Conservation (phyloP, 805 yeast genomes). For the Yamadazyma takamatsuzukensis region DNA sequence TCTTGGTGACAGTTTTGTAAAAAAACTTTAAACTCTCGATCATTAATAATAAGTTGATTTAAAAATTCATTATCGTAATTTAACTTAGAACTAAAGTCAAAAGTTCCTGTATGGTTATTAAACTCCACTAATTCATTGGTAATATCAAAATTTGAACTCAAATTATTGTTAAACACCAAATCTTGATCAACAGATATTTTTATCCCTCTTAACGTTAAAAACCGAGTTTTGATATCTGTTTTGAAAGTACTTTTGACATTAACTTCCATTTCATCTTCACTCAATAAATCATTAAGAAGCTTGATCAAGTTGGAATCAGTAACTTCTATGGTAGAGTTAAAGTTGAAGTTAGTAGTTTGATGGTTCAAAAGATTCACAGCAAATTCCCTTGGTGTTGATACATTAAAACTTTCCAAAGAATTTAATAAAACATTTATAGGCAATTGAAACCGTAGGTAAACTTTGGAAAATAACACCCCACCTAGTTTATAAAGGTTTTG, state of each 20-base stretch:
- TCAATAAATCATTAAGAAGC: constrained; percentile 12
- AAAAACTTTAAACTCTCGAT: constrained; percentile 12
- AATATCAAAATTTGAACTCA: constrained; percentile 2
- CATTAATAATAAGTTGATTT: constrained; percentile 6
- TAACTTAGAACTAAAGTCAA: too few species aligned
- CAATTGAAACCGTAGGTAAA: constrained; percentile 16
- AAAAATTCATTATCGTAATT: constrained; percentile 8
- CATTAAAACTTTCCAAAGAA: constrained; percentile 14
- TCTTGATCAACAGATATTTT: constrained; percentile 11
- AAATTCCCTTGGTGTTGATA: constrained; percentile 8
- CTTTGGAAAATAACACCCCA: constrained; percentile 20
- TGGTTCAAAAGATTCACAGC: constrained; percentile 7
- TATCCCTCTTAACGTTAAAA: constrained; percentile 12
- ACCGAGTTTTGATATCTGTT: constrained; percentile 16
- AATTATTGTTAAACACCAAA: constrained; percentile 8
- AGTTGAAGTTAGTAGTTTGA: constrained; percentile 7
- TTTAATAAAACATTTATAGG: constrained; percentile 15
- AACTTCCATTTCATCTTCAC: constrained; percentile 15
- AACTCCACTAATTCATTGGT: neutral
- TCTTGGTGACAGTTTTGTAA: constrained; percentile 22
- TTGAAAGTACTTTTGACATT: constrained; percentile 19
- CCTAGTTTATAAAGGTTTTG: constrained; percentile 17
- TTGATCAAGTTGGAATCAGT: constrained; percentile 9
- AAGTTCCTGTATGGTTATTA: neutral
- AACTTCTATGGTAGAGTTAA: constrained; percentile 9